A percentile compares a stretch with the other conserved stretches of the same genome.
Evolutionary conservation across 2,329 filamentous ascomycete genomes (phyloP).

Genomic region (Ophiostoma sp.): DNA sequence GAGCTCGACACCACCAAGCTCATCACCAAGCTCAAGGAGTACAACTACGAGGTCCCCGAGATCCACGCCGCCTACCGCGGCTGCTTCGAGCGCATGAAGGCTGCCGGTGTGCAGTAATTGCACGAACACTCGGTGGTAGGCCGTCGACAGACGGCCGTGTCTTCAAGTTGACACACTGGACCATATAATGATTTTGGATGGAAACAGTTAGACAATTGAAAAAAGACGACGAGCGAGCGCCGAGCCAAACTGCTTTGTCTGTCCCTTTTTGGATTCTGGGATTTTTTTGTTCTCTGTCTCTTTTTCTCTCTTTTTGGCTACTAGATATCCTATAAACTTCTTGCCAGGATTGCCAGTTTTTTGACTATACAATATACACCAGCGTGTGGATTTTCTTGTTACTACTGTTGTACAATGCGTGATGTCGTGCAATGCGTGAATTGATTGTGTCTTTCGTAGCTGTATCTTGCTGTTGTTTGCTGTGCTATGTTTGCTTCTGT

Average conservation of each 20-base stretch:
- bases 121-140: neutral
- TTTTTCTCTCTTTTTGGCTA: neutral
- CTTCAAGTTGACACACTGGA: neutral
- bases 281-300: neutral
- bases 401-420: neutral
- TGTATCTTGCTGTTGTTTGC: neutral
- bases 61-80: slow-evolving; percentile 61
- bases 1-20: slow-evolving; percentile 64
- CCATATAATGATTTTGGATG: slow-evolving; percentile 1
- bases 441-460: neutral
- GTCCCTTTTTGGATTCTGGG: neutral
- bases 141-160: neutral
- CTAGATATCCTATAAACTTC: slow-evolving; percentile 12
- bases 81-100: slow-evolving; percentile 66
- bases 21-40: slow-evolving; percentile 59
- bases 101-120: slow-evolving; percentile 50
- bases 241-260: slow-evolving; percentile 11
- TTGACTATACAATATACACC: slow-evolving; percentile 23
- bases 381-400: slow-evolving; percentile 20
- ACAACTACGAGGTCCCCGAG: slow-evolving; percentile 59
- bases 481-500: neutral
- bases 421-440: too few relatives aligned
- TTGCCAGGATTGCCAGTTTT: slow-evolving; percentile 13
- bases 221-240: slow-evolving; percentile 3
- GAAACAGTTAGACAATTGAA: slow-evolving; percentile 17